phyloP scores from a whole-genome alignment of 2,329 filamentous ascomycete genomes.

The Bipolaris victoriae region DNA sequence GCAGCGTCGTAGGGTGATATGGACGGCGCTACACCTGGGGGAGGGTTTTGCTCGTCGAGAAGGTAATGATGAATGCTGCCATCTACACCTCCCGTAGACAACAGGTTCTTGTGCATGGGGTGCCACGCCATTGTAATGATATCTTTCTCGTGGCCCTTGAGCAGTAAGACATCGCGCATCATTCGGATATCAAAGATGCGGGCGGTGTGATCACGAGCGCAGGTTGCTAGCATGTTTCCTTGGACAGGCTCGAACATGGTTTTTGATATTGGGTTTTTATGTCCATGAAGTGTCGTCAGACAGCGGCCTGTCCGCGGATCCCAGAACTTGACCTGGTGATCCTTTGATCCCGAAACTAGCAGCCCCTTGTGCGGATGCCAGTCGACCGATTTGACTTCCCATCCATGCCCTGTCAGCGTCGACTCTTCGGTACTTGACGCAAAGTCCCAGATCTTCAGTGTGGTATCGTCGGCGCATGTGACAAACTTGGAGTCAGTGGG shows the following conservation, averaged over 20 bases:
- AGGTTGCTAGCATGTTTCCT: conserved; percentile 86
- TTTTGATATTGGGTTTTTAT: conserved; percentile 96
- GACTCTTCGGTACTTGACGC: conserved; percentile 83
- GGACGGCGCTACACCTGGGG: conserved; percentile 71
- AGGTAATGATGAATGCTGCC: conserved; percentile 92
- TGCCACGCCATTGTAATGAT: conserved; percentile 94
- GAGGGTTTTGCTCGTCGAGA: conserved; percentile 91
- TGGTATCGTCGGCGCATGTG: conserved; percentile 92
- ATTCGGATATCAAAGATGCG: conserved; percentile 94
- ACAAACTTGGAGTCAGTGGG: conserved; percentile 96
- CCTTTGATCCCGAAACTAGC: conserved; percentile 94
- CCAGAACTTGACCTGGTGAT: conserved; percentile 97
- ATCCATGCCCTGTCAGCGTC: conserved; percentile 88
- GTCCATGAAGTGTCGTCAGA: conserved; percentile 90
- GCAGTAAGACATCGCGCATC: conserved; percentile 95
- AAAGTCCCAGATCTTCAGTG: conserved; percentile 96
- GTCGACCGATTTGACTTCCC: conserved; percentile 96
- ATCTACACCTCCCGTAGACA: conserved; percentile 89
- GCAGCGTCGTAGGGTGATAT: conserved; percentile 84
- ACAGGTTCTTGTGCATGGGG: conserved; percentile 84
- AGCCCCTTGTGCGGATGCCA: conserved; percentile 97
- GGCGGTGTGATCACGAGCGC: conserved; percentile 89
- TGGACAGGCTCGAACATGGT: conserved; percentile 87
- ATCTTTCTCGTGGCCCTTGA: conserved; percentile 95
- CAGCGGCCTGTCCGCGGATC: conserved; percentile 91